Conservation (phyloP, 1,284 basidiomycete species). For the Melampsora americana region DNA sequence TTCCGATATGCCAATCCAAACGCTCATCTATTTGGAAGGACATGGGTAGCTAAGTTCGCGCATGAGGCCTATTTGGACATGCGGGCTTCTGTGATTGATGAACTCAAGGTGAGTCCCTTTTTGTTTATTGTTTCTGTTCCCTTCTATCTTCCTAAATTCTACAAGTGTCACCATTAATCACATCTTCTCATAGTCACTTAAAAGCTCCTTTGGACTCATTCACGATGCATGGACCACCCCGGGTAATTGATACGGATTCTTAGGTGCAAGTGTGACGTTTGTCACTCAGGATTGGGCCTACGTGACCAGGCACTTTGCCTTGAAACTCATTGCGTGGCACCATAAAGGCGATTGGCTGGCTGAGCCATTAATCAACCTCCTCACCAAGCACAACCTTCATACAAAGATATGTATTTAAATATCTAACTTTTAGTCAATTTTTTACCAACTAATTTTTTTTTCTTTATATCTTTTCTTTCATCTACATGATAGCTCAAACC, state of each 20-base stretch:
- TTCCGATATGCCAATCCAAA: slow-evolving; percentile 7
- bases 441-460: not conserved
- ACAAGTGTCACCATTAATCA: no score
- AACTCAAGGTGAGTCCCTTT: not conserved
- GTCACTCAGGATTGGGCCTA: slow-evolving; percentile 6
- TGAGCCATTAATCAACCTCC: not conserved
- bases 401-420: no score
- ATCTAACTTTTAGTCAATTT: no score
- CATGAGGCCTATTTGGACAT: no score
- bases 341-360: no score
- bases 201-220: not conserved
- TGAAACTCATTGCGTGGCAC: no score
- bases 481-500: slow-evolving; percentile 15
- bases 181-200: not conserved
- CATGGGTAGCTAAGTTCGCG: not conserved
- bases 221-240: slow-evolving; percentile 11
- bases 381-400: no score
- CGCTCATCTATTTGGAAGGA: no score
- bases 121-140: no score
- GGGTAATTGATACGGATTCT: slow-evolving; percentile 1
- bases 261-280: not conserved
- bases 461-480: not conserved
- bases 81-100: not conserved
- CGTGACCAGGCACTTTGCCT: no score
- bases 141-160: no score